Conservation (phyloP, 179 eudicot species). For the Monotropa hypopitys region DNA sequence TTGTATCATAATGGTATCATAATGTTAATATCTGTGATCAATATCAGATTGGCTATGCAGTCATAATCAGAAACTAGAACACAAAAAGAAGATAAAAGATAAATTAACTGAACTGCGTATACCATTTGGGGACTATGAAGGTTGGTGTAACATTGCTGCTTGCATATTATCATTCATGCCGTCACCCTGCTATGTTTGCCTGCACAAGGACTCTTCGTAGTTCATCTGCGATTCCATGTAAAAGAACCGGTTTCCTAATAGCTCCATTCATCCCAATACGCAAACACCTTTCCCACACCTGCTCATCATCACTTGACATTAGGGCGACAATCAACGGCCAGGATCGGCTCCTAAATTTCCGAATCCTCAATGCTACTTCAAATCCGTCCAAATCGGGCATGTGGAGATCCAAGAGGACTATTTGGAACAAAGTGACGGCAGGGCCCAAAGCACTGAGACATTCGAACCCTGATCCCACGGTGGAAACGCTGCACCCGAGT, state of each 20-base stretch:
- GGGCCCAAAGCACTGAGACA: constrained; percentile 49
- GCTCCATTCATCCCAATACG: constrained; percentile 57
- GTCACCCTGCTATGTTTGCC: constrained; percentile 25
- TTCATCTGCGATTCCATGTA: constrained; percentile 56
- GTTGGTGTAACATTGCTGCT: constrained; percentile 8
- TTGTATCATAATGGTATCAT: background rate
- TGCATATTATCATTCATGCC: constrained; percentile 1
- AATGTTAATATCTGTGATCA: background rate
- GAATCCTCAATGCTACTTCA: constrained; percentile 43
- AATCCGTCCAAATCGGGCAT: constrained; percentile 57
- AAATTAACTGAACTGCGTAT: constrained; percentile 10
- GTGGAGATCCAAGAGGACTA: constrained; percentile 60
- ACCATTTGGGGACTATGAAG: constrained; percentile 12
- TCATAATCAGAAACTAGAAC: background rate
- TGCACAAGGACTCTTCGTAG: constrained; percentile 42
- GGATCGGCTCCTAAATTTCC: constrained; percentile 47
- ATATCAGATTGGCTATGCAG: constrained; percentile 1
- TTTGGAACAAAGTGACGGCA: constrained; percentile 27
- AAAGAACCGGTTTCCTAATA: constrained; percentile 52
- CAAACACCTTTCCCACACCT: constrained; percentile 39
- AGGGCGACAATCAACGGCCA: constrained; percentile 70
- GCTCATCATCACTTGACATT: constrained; percentile 40
- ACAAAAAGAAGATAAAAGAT: background rate
- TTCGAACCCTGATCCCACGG: constrained; percentile 51
- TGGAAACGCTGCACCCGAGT: constrained; percentile 56